phyloP scores from a whole-genome alignment of 495 filamentous ascomycete genomes.

The Darksidea phi region DNA sequence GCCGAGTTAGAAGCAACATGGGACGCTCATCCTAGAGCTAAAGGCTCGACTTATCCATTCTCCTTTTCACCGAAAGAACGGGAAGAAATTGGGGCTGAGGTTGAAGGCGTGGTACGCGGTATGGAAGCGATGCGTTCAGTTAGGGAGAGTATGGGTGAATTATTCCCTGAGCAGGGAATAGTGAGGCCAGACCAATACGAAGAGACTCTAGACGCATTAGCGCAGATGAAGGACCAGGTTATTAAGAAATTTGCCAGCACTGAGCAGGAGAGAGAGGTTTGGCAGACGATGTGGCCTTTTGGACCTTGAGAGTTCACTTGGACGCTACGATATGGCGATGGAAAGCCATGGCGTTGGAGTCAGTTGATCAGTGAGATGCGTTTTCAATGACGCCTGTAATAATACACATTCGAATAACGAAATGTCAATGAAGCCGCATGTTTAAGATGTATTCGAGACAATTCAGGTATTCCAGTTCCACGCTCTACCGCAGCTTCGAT shows the following conservation, averaged over 20 bases:
- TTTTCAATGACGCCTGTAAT: too few species aligned
- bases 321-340: background rate
- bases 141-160: conserved; percentile 18
- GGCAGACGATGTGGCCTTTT: conserved; percentile 26
- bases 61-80: conserved; percentile 16
- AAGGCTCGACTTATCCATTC: conserved; percentile 25
- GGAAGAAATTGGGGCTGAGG: conserved; percentile 20
- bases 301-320: conserved; percentile 11
- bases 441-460: too few species aligned
- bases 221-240: conserved; percentile 30
- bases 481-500: too few species aligned
- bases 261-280: conserved; percentile 22
- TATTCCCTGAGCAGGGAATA: conserved; percentile 27
- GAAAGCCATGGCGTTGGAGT: too few species aligned
- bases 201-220: conserved; percentile 19
- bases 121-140: conserved; percentile 25
- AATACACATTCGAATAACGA: too few species aligned
- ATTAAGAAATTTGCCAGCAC: conserved; percentile 21
- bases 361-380: too few species aligned
- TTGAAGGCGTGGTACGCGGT: conserved; percentile 19
- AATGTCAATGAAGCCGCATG: too few species aligned
- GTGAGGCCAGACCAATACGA: conserved; percentile 25
- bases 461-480: too few species aligned
- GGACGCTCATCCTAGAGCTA: conserved; percentile 11
- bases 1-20: conserved; percentile 24